A percentile compares a stretch with the other conserved stretches of the same genome.
These are phyloP conservation scores for Casuarina equisetifolia DNA, from an alignment of 306 rosid genomes.

Conservation along the genomic window DNA sequence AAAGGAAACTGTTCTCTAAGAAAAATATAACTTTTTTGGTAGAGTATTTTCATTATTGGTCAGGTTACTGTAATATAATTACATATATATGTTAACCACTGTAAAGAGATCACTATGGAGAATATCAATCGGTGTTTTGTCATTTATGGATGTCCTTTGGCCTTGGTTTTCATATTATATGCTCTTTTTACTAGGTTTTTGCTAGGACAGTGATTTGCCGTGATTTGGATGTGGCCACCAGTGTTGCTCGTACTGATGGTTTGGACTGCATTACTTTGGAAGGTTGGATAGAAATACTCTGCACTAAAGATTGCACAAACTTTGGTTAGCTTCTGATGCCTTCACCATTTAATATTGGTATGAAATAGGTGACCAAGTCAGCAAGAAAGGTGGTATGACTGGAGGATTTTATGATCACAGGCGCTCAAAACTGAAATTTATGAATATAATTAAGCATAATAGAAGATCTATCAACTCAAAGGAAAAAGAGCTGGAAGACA, in stretches of 20 bases:
- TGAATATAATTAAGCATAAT: slow-evolving; percentile 63
- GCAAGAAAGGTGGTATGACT: slow-evolving; percentile 99
- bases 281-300: slow-evolving; percentile 50
- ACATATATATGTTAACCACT: not conserved
- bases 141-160: slow-evolving; percentile 23
- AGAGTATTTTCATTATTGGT: too few species aligned
- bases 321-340: slow-evolving; percentile 22
- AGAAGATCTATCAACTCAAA: slow-evolving; percentile 45
- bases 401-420: slow-evolving; percentile 99
- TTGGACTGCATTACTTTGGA: slow-evolving; percentile 96
- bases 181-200: slow-evolving; percentile 59
- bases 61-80: too few species aligned
- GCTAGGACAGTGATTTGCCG: slow-evolving; percentile 93
- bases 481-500: slow-evolving; percentile 66
- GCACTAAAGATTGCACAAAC: slow-evolving; percentile 16
- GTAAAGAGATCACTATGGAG: not conserved
- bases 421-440: slow-evolving; percentile 82
- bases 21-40: too few species aligned
- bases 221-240: slow-evolving; percentile 90
- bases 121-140: not conserved
- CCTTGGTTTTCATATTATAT: slow-evolving; percentile 16
- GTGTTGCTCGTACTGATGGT: slow-evolving; percentile 83
- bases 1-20: too few species aligned
- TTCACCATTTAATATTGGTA: slow-evolving; percentile 28
- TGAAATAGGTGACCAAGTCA: slow-evolving; percentile 89